phyloP scores from a whole-genome alignment of 768 basidiomycete species.

The Suillus luteus region DNA sequence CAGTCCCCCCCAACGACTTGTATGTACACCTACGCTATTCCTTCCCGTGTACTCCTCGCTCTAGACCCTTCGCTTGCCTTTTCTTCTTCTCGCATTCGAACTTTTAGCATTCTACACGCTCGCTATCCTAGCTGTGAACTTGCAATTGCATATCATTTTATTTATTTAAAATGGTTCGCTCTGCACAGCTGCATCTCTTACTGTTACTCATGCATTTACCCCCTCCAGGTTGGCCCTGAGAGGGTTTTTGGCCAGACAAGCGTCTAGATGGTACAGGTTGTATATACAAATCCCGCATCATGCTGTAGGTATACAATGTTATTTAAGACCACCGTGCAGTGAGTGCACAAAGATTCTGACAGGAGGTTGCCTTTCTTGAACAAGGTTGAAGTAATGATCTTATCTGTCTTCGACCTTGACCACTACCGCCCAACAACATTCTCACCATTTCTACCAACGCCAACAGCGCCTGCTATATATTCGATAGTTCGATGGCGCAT shows the following conservation, averaged over 20 bases:
- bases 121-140: constrained; percentile 26
- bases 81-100: constrained; percentile 23
- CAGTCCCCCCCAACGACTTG: constrained; percentile 23
- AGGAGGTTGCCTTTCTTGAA: constrained; percentile 1
- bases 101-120: constrained; percentile 26
- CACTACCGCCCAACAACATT: constrained; percentile 17
- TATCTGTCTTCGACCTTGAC: constrained; percentile 15
- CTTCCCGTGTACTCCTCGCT: constrained; percentile 12
- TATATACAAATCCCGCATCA: constrained; percentile 14
- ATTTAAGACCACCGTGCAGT: background rate
- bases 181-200: background rate
- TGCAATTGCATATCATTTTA: constrained; percentile 12
- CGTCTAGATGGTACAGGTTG: constrained; percentile 10
- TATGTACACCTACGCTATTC: constrained; percentile 33
- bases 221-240: constrained; percentile 1
- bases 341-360: background rate
- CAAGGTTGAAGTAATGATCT: background rate
- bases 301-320: constrained; percentile 15
- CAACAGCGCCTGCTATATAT: background rate
- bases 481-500: constrained; percentile 28
- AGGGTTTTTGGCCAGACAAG: constrained; percentile 4
- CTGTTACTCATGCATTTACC: constrained; percentile 3
- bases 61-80: constrained; percentile 4
- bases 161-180: constrained; percentile 5
- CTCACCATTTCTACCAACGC: constrained; percentile 10